These are phyloP conservation scores for Cercospora berteroae DNA, from an alignment of 2,329 filamentous ascomycete species.

Conservation along the genomic window DNA sequence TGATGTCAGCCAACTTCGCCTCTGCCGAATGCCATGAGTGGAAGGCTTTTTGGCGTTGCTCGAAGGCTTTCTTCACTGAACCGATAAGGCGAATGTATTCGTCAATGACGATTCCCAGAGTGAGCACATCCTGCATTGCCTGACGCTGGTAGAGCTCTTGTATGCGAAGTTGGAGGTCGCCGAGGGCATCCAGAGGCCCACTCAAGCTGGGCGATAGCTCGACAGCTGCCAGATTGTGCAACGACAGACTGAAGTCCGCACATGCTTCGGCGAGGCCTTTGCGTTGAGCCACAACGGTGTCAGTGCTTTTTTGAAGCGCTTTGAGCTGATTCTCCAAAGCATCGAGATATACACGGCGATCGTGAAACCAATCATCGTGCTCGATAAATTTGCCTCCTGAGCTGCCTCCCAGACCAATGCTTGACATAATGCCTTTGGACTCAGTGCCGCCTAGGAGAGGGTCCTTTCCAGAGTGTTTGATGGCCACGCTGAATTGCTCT, in stretches of 20 bases:
- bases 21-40: conserved; percentile 92
- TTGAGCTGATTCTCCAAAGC: conserved; percentile 85
- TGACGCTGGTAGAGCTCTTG: conserved; percentile 94
- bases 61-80: conserved; percentile 89
- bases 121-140: conserved; percentile 93
- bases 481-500: conserved; percentile 90
- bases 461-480: conserved; percentile 88
- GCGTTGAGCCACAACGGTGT: conserved; percentile 85
- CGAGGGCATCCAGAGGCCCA: conserved; percentile 83
- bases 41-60: conserved; percentile 90
- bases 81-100: conserved; percentile 97
- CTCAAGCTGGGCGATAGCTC: conserved; percentile 88
- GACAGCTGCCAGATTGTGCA: conserved; percentile 89
- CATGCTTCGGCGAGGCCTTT: conserved; percentile 93
- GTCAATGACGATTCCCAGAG: conserved; percentile 94
- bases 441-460: conserved; percentile 69
- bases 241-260: conserved; percentile 84
- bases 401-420: conserved; percentile 72
- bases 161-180: conserved; percentile 90
- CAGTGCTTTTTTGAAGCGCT: conserved; percentile 86
- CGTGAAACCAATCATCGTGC: conserved; percentile 99
- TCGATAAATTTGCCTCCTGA: conserved; percentile 84
- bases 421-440: conserved; percentile 83
- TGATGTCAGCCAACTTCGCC: conserved; percentile 85
- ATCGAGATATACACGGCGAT: conserved; percentile 90